These are phyloP conservation scores for Mortierella claussenii DNA, from an alignment of 192 early-diverging fungal genomes.

Conservation along the genomic window DNA sequence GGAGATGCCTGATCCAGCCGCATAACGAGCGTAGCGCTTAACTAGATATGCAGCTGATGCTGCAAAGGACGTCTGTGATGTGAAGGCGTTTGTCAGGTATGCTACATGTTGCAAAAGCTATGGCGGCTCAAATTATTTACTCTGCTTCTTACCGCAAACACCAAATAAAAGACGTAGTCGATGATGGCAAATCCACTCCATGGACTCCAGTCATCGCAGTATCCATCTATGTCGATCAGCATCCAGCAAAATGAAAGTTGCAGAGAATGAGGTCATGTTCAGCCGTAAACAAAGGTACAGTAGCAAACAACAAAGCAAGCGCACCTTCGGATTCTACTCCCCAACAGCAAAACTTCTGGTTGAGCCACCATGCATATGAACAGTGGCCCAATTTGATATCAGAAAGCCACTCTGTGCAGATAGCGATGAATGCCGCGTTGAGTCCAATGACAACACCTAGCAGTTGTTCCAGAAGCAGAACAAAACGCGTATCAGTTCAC, in stretches of 20 bases:
- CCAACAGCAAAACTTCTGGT: constrained; percentile 95
- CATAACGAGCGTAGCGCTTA: constrained; percentile 82
- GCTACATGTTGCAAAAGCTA: too few species aligned
- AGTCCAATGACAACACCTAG: constrained; percentile 78
- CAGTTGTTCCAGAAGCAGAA: background rate
- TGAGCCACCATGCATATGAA: constrained; percentile 85
- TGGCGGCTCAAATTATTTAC: too few species aligned
- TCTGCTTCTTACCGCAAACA: constrained; percentile 71
- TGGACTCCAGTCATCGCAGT: constrained; percentile 75
- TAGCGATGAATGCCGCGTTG: constrained; percentile 89
- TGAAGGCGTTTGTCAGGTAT: too few species aligned
- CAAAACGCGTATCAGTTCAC: too few species aligned
- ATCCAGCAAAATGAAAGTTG: background rate
- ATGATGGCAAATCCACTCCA: constrained; percentile 73
- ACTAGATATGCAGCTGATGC: constrained; percentile 79
- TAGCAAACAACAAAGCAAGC: too few species aligned
- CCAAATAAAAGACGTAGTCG: constrained; percentile 84
- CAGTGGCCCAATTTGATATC: constrained; percentile 91
- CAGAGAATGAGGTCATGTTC: background rate
- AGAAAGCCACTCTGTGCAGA: constrained; percentile 90
- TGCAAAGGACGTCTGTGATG: constrained; percentile 72
- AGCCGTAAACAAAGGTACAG: too few species aligned
- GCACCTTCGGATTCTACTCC: constrained; percentile 70
- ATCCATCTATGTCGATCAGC: constrained; percentile 59
- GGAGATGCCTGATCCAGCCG: constrained; percentile 94